phyloP scores from a whole-genome alignment of 306 rosid genomes.

The Prunus salicina region DNA sequence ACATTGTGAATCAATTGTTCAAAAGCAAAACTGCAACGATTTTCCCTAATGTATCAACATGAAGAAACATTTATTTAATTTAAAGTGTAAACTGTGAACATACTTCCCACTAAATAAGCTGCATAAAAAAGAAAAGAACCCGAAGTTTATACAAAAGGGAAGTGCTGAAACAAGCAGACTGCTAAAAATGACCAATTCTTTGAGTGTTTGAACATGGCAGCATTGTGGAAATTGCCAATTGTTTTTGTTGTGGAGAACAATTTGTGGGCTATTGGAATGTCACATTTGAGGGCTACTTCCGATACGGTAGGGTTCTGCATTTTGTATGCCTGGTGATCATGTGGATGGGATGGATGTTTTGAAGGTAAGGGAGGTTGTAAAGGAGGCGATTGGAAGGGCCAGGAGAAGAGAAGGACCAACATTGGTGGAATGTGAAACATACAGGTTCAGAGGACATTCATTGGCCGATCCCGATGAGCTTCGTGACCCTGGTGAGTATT shows the following conservation, averaged over 20 bases:
- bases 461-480: slow-evolving; percentile 99
- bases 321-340: slow-evolving; percentile 95
- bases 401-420: slow-evolving; percentile 98
- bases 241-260: slow-evolving; percentile 96
- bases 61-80: no score
- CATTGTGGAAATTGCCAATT: slow-evolving; percentile 94
- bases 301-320: slow-evolving; percentile 97
- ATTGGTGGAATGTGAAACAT: slow-evolving; percentile 94
- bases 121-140: no score
- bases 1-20: no score
- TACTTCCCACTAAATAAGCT: no score
- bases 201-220: slow-evolving; percentile 97
- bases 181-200: slow-evolving; percentile 93
- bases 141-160: slow-evolving; percentile 55
- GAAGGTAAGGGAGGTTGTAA: slow-evolving; percentile 97
- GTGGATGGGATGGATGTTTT: slow-evolving; percentile 99
- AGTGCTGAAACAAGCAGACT: slow-evolving; percentile 60
- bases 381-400: slow-evolving; percentile 85
- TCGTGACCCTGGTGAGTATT: slow-evolving; percentile 91
- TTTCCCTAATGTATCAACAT: no score
- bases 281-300: slow-evolving; percentile 87
- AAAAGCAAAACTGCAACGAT: no score
- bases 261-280: slow-evolving; percentile 99
- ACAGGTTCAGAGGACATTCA: slow-evolving; percentile 97
- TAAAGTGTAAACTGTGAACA: no score